Evolutionary conservation across 257 asterid species (phyloP).

Genomic region (Oldenlandia corymbosa): DNA sequence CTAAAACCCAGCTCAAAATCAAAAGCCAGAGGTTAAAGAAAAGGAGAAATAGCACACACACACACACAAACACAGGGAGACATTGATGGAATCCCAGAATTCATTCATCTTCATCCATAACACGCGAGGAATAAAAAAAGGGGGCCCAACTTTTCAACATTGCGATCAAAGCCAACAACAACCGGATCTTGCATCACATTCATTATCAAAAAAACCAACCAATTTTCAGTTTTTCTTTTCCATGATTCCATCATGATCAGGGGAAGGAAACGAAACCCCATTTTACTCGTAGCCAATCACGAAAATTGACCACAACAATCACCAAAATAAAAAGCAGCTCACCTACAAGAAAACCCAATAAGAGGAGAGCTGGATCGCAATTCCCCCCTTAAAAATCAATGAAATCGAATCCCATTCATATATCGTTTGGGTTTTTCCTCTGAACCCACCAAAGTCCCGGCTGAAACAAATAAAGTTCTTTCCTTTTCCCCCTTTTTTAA

Average conservation of each 20-base stretch:
- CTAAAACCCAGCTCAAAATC: slow-evolving; percentile 1
- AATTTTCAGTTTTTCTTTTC: neutral
- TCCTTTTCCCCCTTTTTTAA: neutral
- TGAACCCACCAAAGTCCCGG: neutral
- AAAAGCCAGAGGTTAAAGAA: neutral
- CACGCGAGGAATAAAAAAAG: neutral
- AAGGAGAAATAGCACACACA: neutral
- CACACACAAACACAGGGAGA: neutral
- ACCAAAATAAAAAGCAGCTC: neutral
- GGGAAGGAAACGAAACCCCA: neutral
- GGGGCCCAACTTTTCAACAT: slow-evolving; percentile 19
- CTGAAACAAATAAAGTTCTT: neutral
- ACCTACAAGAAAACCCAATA: slow-evolving; percentile 18
- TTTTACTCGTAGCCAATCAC: neutral
- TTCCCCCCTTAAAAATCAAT: neutral
- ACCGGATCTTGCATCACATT: slow-evolving; percentile 31
- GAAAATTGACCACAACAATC: neutral
- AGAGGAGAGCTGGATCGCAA: slow-evolving; percentile 30
- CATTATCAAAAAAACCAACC: slow-evolving; percentile 3
- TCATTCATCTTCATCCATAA: slow-evolving; percentile 1
- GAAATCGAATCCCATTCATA: neutral
- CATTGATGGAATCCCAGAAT: slow-evolving; percentile 4
- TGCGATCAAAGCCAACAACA: slow-evolving; percentile 17
- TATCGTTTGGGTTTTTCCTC: slow-evolving; percentile 4
- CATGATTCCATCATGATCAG: neutral